Conservation (phyloP, 768 basidiomycete genomes). For the Amanita brunnescens region DNA sequence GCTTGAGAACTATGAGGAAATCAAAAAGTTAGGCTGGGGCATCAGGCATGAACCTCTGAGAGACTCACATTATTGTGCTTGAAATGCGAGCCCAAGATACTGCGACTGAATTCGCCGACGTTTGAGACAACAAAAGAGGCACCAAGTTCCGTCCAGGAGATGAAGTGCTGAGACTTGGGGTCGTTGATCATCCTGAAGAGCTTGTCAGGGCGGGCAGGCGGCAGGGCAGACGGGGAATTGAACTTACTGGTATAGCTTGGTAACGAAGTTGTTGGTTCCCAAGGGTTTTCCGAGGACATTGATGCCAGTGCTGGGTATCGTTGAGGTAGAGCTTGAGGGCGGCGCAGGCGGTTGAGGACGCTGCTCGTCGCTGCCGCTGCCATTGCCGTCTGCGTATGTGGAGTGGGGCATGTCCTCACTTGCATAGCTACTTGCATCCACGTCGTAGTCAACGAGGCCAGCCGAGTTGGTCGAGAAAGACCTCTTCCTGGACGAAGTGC, state of each 20-base stretch:
- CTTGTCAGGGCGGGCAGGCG: background rate
- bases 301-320: slow-evolving; percentile 26
- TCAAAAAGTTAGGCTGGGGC: background rate
- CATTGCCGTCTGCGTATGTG: slow-evolving; percentile 33
- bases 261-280: slow-evolving; percentile 76
- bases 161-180: slow-evolving; percentile 69
- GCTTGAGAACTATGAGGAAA: slow-evolving; percentile 71
- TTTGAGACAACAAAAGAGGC: slow-evolving; percentile 83
- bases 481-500: slow-evolving; percentile 47
- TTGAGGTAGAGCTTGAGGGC: background rate
- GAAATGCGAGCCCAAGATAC: slow-evolving; percentile 79
- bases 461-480: slow-evolving; percentile 45
- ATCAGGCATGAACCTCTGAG: background rate
- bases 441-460: slow-evolving; percentile 34
- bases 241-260: slow-evolving; percentile 78
- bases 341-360: background rate
- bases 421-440: slow-evolving; percentile 21
- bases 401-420: background rate
- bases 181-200: slow-evolving; percentile 75
- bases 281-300: slow-evolving; percentile 59
- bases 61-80: slow-evolving; percentile 78
- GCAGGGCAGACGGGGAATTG: slow-evolving; percentile 1
- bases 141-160: slow-evolving; percentile 76
- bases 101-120: slow-evolving; percentile 78
- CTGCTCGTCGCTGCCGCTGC: slow-evolving; percentile 29